Evolutionary conservation across 805 yeast species (phyloP).

Genomic region (Naumovozyma baii): DNA sequence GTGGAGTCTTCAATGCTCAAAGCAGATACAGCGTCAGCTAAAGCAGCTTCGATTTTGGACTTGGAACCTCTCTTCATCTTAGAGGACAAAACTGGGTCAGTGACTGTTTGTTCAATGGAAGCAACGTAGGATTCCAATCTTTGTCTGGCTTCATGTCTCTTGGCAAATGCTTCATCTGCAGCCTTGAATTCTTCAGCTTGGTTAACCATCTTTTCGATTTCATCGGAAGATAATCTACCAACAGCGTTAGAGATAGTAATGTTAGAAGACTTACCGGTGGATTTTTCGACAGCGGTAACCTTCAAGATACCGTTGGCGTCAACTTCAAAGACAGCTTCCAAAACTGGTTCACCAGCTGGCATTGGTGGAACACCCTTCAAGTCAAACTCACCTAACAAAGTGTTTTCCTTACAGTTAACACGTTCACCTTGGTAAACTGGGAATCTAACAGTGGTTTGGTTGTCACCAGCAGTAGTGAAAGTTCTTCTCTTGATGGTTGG

Average conservation of each 20-base stretch:
- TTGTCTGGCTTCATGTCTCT: conserved; percentile 98
- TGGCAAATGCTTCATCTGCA: conserved; percentile 98
- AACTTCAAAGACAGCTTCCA: conserved; percentile 96
- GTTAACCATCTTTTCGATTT: conserved; percentile 95
- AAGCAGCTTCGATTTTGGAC: conserved; percentile 95
- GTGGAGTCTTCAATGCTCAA: conserved; percentile 92
- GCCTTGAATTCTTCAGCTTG: conserved; percentile 99
- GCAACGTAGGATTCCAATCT: conserved; percentile 97
- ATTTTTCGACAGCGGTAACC: conserved; percentile 97
- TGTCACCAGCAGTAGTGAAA: conserved; percentile 95
- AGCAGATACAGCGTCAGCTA: conserved; percentile 96
- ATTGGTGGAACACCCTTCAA: conserved; percentile 95
- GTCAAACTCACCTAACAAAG: conserved; percentile 95
- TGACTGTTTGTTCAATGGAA: conserved; percentile 87
- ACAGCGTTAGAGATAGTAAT: conserved; percentile 98
- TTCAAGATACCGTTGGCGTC: conserved; percentile 99
- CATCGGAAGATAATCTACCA: conserved; percentile 94
- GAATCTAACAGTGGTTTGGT: conserved; percentile 96
- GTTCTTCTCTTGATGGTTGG: conserved; percentile 98
- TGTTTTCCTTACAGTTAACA: conserved; percentile 95
- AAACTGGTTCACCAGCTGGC: conserved; percentile 97
- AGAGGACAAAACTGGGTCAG: conserved; percentile 96
- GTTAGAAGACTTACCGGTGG: conserved; percentile 93
- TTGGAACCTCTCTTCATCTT: conserved; percentile 95
- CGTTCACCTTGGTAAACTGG: conserved; percentile 99